These are phyloP conservation scores for Phytophthora brassicae DNA, from an alignment of 352 stramenopile species.

Conservation along the genomic window DNA sequence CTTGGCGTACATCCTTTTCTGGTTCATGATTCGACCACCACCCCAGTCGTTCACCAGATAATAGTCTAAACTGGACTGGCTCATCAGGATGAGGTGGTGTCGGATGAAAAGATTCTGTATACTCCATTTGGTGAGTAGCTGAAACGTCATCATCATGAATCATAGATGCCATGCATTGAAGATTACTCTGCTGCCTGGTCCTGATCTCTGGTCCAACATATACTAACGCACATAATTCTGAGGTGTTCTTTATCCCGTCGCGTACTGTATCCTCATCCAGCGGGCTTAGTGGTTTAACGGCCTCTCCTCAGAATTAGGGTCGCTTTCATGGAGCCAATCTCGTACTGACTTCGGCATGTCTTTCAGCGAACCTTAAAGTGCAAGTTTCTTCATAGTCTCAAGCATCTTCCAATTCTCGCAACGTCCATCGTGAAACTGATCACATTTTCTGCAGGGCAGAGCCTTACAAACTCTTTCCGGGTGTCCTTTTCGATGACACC, in stretches of 20 bases:
- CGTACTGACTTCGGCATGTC: not conserved
- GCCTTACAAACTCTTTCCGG: not conserved
- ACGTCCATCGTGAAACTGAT: not conserved
- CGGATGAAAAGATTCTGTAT: no score
- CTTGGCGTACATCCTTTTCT: not conserved
- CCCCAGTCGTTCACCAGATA: not conserved
- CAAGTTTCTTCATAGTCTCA: not conserved
- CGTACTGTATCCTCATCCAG: not conserved
- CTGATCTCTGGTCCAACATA: not conserved
- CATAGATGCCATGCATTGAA: not conserved
- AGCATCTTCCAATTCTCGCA: slow-evolving; percentile 1
- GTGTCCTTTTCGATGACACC: not conserved
- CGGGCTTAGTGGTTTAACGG: no score
- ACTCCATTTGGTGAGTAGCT: not conserved
- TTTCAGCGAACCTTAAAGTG: not conserved
- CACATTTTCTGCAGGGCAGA: not conserved
- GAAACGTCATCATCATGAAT: not conserved
- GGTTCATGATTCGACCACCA: not conserved
- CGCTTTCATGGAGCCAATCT: no score
- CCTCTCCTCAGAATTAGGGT: no score
- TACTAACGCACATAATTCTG: not conserved
- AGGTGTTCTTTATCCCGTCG: not conserved
- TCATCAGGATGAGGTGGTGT: not conserved
- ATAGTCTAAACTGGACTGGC: not conserved
- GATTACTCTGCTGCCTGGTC: not conserved